A percentile compares a stretch with the other conserved stretches of the same genome.
Conservation (phyloP, 2,329 filamentous ascomycete genomes). For the Neofusicoccum sp. region DNA sequence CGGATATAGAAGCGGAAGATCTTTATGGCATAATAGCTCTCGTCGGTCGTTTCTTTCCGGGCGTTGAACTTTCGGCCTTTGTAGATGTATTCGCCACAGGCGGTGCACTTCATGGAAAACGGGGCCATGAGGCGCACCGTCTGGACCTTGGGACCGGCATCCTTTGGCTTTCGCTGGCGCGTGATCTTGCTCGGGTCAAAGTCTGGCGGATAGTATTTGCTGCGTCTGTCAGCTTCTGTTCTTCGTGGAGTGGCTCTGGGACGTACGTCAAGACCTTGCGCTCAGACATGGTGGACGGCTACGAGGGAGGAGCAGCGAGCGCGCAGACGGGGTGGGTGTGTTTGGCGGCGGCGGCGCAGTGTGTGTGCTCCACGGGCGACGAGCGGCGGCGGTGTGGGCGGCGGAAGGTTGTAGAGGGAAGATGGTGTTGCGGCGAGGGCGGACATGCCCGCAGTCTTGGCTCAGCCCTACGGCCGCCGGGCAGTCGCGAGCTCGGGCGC, state of each 20-base stretch:
- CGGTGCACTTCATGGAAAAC: conserved; percentile 73
- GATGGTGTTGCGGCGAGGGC: background rate
- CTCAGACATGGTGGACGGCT: conserved; percentile 20
- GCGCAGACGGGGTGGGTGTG: background rate
- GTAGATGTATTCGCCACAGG: conserved; percentile 72
- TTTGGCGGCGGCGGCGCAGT: background rate
- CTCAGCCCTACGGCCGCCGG: conserved; percentile 7
- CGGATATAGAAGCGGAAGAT: conserved; percentile 86
- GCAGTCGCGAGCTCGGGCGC: conserved; percentile 6
- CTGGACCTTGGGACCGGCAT: conserved; percentile 74
- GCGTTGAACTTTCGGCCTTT: conserved; percentile 95
- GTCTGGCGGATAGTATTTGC: conserved; percentile 67
- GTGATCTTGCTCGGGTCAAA: conserved; percentile 84
- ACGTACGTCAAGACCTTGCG: conserved; percentile 3
- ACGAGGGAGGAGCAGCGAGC: background rate
- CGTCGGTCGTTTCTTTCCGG: conserved; percentile 85
- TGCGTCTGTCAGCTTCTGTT: conserved; percentile 73
- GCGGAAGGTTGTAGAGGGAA: background rate
- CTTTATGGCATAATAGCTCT: conserved; percentile 84
- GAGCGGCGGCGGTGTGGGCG: background rate
- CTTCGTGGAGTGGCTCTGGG: conserved; percentile 69
- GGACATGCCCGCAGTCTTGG: background rate
- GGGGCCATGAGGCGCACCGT: conserved; percentile 89
- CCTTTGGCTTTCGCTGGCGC: conserved; percentile 66
- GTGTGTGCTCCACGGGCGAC: background rate